Evolutionary conservation across 129 eudicot genomes (phyloP), one percentile per base, ranked within the genome.

Genomic region (Artemisia tridentata): DNA sequence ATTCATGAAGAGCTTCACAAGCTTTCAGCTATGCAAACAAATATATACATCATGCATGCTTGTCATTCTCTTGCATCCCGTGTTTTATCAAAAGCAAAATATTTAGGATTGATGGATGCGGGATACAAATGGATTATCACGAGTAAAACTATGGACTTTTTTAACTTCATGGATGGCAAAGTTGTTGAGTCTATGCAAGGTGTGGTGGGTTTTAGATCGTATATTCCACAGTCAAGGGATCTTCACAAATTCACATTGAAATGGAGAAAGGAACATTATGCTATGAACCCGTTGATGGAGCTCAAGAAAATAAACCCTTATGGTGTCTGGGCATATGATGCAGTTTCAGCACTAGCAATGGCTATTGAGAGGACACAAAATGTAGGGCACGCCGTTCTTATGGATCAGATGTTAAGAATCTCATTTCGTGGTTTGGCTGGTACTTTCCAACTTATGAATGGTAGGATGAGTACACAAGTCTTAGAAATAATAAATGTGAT

Each of bases 81-180:
- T 5, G 0, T 85, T 52, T 68, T 85, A 48, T 7, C 55, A 3
- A 48, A 0, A 3, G 85, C 86, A 9, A 79, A 68, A 17, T 45
- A 47, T 11, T n/a, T 77, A 6, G 84, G 81, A 11, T 74, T 86
- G 86, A 80, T 86, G 89, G 67, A 57, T 63, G 67, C 72, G 17
- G 90, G 81, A 17, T 84, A 77, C 72, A 79, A 72, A 43, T 89
- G 96, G 96, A 80, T 89, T 11, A 8, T 78, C 12, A 84, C 90
- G 0, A 63, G 67, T 55, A 72, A 69, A 18, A 73, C 83, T 29
- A 29, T 29, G 34, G 34, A 29, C 55, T 53, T 69, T 17, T n/a
- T 90, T 13, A 27, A 64, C 14, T 19, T 72, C 1, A 3, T 68
- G 81, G 79, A 81, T 13, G 45, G 6, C 51, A 59, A 54, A 1